Conservation (phyloP, 1,284 basidiomycete genomes). For the Inonotus obliquus region DNA sequence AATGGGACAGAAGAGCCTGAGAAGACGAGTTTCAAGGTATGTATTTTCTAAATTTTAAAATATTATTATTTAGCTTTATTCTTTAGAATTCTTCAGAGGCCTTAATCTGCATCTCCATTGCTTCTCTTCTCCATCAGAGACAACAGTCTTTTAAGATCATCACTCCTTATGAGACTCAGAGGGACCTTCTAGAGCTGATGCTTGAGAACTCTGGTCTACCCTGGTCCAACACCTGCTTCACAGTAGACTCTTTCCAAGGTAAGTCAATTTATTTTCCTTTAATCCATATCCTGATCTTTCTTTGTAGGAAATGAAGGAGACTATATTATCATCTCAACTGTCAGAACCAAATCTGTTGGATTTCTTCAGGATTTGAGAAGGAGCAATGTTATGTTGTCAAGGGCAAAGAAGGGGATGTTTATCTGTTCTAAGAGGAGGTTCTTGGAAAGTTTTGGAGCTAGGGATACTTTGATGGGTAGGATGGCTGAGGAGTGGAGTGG, state of each 20-base stretch:
- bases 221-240: conserved; percentile 59
- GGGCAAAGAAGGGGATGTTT: conserved; percentile 57
- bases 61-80: not conserved
- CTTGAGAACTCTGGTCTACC: conserved; percentile 42
- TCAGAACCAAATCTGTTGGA: conserved; percentile 53
- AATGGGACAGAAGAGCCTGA: conserved; percentile 35
- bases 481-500: conserved; percentile 13
- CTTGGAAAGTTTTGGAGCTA: conserved; percentile 39
- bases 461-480: conserved; percentile 42
- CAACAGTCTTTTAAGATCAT: conserved; percentile 51
- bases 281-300: not conserved
- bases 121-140: conserved; percentile 39
- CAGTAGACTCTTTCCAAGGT: conserved; percentile 68
- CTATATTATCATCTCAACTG: conserved; percentile 55
- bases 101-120: conserved; percentile 41
- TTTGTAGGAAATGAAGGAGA: conserved; percentile 56
- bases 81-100: conserved; percentile 52
- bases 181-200: conserved; percentile 42
- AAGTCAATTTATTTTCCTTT: conserved; percentile 21
- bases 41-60: not conserved
- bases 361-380: conserved; percentile 53
- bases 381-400: conserved; percentile 60
- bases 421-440: conserved; percentile 56
- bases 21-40: conserved; percentile 41
- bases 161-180: conserved; percentile 68